Evolutionary conservation across 139 green algal species (phyloP).

Genomic region (Chlorella vulgaris): DNA sequence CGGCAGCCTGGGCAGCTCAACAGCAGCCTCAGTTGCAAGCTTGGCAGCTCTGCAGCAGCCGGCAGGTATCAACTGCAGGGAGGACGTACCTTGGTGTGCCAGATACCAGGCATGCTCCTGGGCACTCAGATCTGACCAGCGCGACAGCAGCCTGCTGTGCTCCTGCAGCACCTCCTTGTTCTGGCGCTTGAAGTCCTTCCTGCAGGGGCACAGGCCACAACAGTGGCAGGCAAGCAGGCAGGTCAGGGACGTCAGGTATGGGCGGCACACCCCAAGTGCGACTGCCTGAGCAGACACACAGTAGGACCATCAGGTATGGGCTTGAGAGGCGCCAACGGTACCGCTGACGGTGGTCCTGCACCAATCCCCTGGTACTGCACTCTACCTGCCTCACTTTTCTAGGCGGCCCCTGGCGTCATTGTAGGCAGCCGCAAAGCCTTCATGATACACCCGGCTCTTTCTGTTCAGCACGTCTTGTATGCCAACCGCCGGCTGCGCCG

Average conservation of each 20-base stretch:
- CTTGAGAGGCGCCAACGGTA: too few species aligned
- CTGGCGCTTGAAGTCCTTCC: slow-evolving; percentile 4
- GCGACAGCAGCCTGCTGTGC: slow-evolving; percentile 21
- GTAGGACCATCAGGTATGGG: neutral
- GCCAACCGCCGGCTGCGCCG: too few species aligned
- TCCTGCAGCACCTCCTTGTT: slow-evolving; percentile 1
- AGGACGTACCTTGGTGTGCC: neutral
- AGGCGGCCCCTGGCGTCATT: neutral
- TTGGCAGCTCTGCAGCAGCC: too few species aligned
- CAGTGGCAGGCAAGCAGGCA: neutral
- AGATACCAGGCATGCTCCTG: slow-evolving; percentile 46
- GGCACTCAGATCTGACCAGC: slow-evolving; percentile 8
- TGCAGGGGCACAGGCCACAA: neutral
- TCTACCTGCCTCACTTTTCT: neutral
- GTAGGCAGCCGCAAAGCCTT: slow-evolving; percentile 26
- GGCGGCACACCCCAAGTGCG: neutral
- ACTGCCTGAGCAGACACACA: neutral
- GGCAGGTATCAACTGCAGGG: too few species aligned
- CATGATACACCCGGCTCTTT: slow-evolving; percentile 25
- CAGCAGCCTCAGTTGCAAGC: too few species aligned
- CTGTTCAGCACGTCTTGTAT: slow-evolving; percentile 23
- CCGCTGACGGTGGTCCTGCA: too few species aligned
- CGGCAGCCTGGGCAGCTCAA: too few species aligned
- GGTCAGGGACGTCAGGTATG: neutral
- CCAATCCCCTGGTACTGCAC: neutral